Evolutionary conservation across 257 asterid genomes (phyloP), one percentile per base, ranked within the genome.

Genomic region (Leonotis leonurus): DNA sequence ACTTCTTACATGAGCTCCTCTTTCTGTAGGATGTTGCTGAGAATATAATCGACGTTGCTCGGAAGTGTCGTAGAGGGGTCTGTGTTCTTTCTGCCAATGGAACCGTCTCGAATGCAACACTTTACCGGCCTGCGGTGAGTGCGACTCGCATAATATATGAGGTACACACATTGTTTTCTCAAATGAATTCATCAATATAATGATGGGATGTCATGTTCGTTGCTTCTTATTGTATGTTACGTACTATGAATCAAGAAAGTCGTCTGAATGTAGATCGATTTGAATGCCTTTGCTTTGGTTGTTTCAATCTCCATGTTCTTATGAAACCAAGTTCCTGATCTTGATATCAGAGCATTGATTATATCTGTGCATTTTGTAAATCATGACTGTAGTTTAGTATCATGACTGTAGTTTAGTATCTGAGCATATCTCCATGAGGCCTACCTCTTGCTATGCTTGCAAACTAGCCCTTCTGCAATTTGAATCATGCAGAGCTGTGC

Each of bases 71-170:
- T 64, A 60, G 94, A 43, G 99, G 97, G 48, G 64, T 92, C 39
- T 92, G 99, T 40, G 83, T 92, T 68, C 87, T 92, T 41, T 85
- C 97, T 13, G 99, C 99, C 8, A 92, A 84, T 67, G 99, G 99
- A 17, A 75, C 89, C 24, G 85, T 92, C 73, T 92, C 97, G 45
- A 92, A 85, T 53, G 96, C 80, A 58, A 89, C 95, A 0, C 81
- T 92, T 63, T 93, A 96, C 59, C 99, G 89, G 81, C 96, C 99
- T 1, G 93, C 95, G 67, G 75, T 88, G 11, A 83, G 95, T n/a
- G 97, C 96, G 1, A 96, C 95, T 29, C 65, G 81, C 12, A 77
- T 89, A 70, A 83, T 96, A 11, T 92, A 86, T 30, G 99, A 92
- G 99, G 99, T 26, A 73, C 16, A 24, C 37, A 21, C 6, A 12